phyloP scores from a whole-genome alignment of 192 early-diverging fungal species.

The Ramicandelaber brevisporus region DNA sequence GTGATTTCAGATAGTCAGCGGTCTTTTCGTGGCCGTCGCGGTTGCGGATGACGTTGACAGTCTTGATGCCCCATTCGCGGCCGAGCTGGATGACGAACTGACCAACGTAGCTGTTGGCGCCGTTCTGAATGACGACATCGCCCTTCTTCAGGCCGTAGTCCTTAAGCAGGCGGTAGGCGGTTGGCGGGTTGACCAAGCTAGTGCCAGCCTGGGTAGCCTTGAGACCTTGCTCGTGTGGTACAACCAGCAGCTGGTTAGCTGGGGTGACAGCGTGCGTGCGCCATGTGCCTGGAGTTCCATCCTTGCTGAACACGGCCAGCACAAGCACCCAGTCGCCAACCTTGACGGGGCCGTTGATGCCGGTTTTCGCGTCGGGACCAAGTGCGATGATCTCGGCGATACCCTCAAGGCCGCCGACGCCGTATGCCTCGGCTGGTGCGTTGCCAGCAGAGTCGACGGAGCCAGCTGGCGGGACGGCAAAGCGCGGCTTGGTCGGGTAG shows the following conservation, averaged over 20 bases:
- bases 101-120: slow-evolving; percentile 77
- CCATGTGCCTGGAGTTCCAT: slow-evolving; percentile 50
- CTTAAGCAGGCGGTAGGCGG: slow-evolving; percentile 68
- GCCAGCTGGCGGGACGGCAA: too few relatives aligned
- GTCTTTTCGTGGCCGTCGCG: slow-evolving; percentile 8
- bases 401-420: too few relatives aligned
- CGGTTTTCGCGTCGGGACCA: too few relatives aligned
- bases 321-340: slow-evolving; percentile 61
- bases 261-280: slow-evolving; percentile 29
- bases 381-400: too few relatives aligned
- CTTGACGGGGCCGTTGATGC: slow-evolving; percentile 19
- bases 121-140: slow-evolving; percentile 81
- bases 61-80: slow-evolving; percentile 38
- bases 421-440: too few relatives aligned
- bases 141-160: slow-evolving; percentile 49
- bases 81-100: slow-evolving; percentile 79
- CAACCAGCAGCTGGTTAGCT: slow-evolving; percentile 15
- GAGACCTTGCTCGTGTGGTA: slow-evolving; percentile 8
- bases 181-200: slow-evolving; percentile 56
- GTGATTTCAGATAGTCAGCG: slow-evolving; percentile 3
- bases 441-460: too few relatives aligned
- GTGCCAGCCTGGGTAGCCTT: slow-evolving; percentile 51
- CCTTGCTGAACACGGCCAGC: too few relatives aligned
- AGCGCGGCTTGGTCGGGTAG: slow-evolving; percentile 69
- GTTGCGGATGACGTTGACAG: slow-evolving; percentile 70